A percentile compares a stretch with the other conserved stretches of the same genome.
These are phyloP conservation scores for Erythrobasidium yunnanense DNA, from an alignment of 768 basidiomycete genomes.

Conservation along the genomic window DNA sequence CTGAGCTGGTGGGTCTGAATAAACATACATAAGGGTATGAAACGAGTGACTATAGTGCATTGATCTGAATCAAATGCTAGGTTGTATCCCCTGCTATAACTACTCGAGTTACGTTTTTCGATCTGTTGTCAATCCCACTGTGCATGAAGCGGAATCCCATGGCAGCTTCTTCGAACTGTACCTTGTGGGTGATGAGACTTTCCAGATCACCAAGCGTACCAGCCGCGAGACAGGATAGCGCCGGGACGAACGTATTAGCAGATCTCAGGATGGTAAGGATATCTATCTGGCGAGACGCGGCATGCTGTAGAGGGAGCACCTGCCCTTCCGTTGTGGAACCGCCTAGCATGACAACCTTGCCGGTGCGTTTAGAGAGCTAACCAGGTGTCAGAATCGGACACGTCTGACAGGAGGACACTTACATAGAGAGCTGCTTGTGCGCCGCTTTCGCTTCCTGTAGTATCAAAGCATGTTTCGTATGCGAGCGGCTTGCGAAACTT, in stretches of 20 bases:
- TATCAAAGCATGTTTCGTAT: neutral
- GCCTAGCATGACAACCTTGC: conserved; percentile 3
- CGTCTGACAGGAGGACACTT: neutral
- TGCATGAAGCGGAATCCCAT: neutral
- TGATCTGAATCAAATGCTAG: no score
- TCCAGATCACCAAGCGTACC: conserved; percentile 1
- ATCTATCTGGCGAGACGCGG: conserved; percentile 1
- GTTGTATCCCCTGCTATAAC: no score
- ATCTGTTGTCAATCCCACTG: neutral
- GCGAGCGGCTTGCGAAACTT: neutral
- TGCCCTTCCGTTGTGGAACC: neutral
- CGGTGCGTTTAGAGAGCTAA: conserved; percentile 8
- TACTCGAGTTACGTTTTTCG: neutral
- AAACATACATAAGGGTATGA: no score
- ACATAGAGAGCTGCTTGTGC: neutral
- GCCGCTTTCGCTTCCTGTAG: conserved; percentile 4
- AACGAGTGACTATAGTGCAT: no score
- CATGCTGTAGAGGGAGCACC: neutral
- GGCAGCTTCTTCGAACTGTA: neutral
- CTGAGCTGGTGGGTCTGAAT: no score
- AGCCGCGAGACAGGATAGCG: neutral
- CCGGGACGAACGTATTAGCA: neutral
- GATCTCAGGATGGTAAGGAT: neutral
- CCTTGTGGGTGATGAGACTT: neutral
- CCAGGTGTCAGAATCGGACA: neutral